These are phyloP conservation scores for Citeromyces nyonsensis DNA, from an alignment of 805 yeast species.

Conservation along the genomic window DNA sequence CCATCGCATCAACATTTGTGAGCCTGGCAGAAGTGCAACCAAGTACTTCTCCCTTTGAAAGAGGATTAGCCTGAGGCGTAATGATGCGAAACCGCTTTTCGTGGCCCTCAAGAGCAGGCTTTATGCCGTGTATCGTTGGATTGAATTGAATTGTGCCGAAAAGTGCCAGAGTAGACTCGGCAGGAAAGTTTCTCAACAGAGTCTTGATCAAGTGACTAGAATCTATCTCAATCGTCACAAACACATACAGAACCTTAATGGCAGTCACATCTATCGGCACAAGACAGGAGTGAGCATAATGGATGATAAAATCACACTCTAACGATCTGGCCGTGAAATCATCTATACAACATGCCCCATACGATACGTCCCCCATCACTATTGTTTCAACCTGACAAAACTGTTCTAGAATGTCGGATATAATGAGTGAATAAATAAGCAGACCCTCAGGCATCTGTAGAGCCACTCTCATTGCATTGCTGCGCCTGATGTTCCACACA, in stretches of 20 bases:
- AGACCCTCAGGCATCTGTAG: constrained; percentile 97
- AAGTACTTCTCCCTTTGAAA: constrained; percentile 89
- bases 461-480: constrained; percentile 70
- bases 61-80: constrained; percentile 86
- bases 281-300: constrained; percentile 93
- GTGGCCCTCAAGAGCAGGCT: constrained; percentile 25
- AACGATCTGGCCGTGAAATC: constrained; percentile 88
- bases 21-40: constrained; percentile 91
- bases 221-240: constrained; percentile 86
- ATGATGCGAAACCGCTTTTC: constrained; percentile 39
- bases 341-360: constrained; percentile 97
- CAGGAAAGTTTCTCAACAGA: constrained; percentile 46
- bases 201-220: constrained; percentile 72
- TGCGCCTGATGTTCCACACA: constrained; percentile 77
- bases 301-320: constrained; percentile 89
- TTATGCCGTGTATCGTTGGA: constrained; percentile 76
- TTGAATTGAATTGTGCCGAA: constrained; percentile 97
- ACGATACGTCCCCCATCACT: constrained; percentile 97
- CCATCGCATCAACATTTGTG: constrained; percentile 58
- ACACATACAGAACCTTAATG: constrained; percentile 86
- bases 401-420: constrained; percentile 87
- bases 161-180: constrained; percentile 57
- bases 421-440: constrained; percentile 70
- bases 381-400: constrained; percentile 78
- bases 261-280: constrained; percentile 89